Evolutionary conservation across 1,139 yeast species (phyloP).

Genomic region (Hemisphaericaspora xylanilytica): DNA sequence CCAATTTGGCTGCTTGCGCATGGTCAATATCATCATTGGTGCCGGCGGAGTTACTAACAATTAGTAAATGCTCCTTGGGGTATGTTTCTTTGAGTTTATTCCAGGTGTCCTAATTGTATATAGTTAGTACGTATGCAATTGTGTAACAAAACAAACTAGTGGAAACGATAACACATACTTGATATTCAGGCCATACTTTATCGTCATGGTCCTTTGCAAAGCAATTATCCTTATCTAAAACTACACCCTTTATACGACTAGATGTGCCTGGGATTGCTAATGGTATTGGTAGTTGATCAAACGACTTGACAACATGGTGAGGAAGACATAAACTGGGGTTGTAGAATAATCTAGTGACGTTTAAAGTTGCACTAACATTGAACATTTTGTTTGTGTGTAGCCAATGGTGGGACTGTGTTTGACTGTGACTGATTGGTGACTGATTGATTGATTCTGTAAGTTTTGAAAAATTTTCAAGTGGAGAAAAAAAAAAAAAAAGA

Average conservation of each 20-base stretch:
- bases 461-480: too few relatives aligned
- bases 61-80: constrained; percentile 65
- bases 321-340: constrained; percentile 74
- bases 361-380: constrained; percentile 73
- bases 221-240: constrained; percentile 93
- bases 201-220: constrained; percentile 83
- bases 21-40: constrained; percentile 68
- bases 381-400: constrained; percentile 33
- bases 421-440: too few relatives aligned
- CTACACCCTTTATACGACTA: constrained; percentile 64
- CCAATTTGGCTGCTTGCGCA: constrained; percentile 64
- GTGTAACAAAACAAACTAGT: too few relatives aligned
- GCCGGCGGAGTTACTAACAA: constrained; percentile 94
- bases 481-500: too few relatives aligned
- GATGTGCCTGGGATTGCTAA: constrained; percentile 26
- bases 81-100: constrained; percentile 48
- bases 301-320: constrained; percentile 58
- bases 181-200: constrained; percentile 75
- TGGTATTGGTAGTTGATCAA: constrained; percentile 58
- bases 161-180: too few relatives aligned
- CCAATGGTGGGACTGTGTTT: background rate
- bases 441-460: too few relatives aligned
- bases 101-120: constrained; percentile 49
- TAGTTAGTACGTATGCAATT: background rate
- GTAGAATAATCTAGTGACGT: constrained; percentile 56